A percentile compares a stretch with the other conserved stretches of the same genome.
Evolutionary conservation across 139 green algal genomes (phyloP).

Genomic region (Chloropicon primus): DNA sequence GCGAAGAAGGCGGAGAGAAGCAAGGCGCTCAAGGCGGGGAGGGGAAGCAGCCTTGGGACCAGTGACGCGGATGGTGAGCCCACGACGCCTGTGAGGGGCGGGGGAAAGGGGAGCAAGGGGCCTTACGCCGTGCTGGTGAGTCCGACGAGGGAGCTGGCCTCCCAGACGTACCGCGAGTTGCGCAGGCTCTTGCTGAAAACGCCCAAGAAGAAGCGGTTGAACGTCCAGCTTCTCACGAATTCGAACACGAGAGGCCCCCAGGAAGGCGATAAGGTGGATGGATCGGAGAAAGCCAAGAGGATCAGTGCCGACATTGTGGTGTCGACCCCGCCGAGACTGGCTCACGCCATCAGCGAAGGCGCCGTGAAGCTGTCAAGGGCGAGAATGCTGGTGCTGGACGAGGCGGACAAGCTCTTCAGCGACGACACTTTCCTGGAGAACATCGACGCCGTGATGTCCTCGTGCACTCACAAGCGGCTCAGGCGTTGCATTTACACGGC

Average conservation of each 20-base stretch:
- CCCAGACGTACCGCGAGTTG: conserved; percentile 58
- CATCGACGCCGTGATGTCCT: conserved; percentile 62
- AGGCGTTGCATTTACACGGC: conserved; percentile 63
- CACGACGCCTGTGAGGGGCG: too few species aligned
- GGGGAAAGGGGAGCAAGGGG: background rate
- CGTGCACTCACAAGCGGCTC: conserved; percentile 36
- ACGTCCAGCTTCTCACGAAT: background rate
- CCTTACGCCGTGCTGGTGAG: conserved; percentile 43
- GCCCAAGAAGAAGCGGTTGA: conserved; percentile 15
- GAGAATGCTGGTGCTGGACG: conserved; percentile 60
- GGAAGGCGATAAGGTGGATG: background rate
- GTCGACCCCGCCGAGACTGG: conserved; percentile 68
- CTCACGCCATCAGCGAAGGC: conserved; percentile 27
- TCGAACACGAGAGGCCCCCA: background rate
- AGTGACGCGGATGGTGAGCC: background rate
- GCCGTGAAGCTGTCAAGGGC: conserved; percentile 35
- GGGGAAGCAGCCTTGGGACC: background rate
- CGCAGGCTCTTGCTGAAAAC: conserved; percentile 52
- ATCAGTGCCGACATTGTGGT: conserved; percentile 62
- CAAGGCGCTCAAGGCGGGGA: background rate
- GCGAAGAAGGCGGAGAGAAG: background rate
- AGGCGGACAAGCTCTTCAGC: conserved; percentile 89
- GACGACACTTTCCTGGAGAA: conserved; percentile 26
- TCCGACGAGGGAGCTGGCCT: conserved; percentile 77
- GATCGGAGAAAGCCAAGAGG: conserved; percentile 19